Evolutionary conservation across 495 filamentous ascomycete species (phyloP).

Genomic region (Talaromyces stipitatus): DNA sequence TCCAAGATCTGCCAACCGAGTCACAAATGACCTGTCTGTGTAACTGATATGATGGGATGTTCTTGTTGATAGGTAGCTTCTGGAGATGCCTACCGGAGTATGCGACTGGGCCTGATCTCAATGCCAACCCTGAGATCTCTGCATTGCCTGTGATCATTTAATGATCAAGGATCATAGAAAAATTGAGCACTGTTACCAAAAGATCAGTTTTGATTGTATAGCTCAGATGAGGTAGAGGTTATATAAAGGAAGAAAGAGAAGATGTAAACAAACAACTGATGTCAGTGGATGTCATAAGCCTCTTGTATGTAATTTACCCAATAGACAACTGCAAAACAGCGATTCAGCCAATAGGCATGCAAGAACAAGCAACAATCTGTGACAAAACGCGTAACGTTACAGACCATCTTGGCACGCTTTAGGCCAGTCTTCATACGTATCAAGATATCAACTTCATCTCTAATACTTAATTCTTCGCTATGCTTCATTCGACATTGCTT

Average conservation of each 20-base stretch:
- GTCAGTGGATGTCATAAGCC: neutral
- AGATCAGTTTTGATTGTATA: neutral
- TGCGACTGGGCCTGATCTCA: neutral
- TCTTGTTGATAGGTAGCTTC: neutral
- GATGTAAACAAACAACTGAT: neutral
- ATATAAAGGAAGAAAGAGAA: neutral
- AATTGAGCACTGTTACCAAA: neutral
- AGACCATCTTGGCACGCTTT: neutral
- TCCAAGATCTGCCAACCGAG: neutral
- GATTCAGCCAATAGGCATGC: neutral
- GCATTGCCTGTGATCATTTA: neutral
- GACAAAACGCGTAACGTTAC: neutral
- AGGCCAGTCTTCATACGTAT: no score
- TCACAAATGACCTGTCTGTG: neutral
- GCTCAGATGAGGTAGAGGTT: neutral
- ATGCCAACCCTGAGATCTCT: neutral
- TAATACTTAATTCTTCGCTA: no score
- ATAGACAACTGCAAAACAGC: neutral
- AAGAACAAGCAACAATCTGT: neutral
- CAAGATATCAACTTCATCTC: no score
- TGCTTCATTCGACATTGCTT: neutral
- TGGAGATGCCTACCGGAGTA: neutral
- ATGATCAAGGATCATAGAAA: neutral
- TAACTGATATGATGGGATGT: neutral
- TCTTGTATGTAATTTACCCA: neutral